These are phyloP conservation scores for Haematococcus lacustris DNA, from an alignment of 139 green algal genomes.

Conservation along the genomic window DNA sequence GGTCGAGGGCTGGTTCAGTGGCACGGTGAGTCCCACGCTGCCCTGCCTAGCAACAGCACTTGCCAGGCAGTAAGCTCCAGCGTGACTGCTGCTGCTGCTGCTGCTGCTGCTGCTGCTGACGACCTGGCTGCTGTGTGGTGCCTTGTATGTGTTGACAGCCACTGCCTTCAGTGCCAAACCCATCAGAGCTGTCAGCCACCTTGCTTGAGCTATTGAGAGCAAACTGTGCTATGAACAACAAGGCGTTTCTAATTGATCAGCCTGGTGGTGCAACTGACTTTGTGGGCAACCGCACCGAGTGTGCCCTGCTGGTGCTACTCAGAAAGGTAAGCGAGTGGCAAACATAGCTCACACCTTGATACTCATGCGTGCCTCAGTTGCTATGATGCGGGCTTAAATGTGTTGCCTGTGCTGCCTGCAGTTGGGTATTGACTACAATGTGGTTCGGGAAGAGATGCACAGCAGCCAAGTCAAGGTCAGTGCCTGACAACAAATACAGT, in stretches of 20 bases:
- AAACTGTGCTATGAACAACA: slow-evolving; percentile 9
- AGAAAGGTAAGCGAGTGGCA: slow-evolving; percentile 61
- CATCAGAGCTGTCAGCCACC: slow-evolving; percentile 1
- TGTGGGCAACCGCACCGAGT: slow-evolving; percentile 92
- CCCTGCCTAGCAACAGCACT: too few species aligned
- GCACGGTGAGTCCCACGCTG: slow-evolving; percentile 27
- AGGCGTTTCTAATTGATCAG: slow-evolving; percentile 71
- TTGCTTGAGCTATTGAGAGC: not conserved
- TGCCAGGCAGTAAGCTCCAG: too few species aligned
- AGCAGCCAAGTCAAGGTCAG: slow-evolving; percentile 25
- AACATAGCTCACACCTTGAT: too few species aligned
- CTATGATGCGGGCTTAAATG: too few species aligned
- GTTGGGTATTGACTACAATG: slow-evolving; percentile 66
- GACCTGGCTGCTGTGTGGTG: too few species aligned
- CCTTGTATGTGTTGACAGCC: too few species aligned
- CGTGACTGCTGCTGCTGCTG: too few species aligned
- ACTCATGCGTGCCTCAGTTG: too few species aligned
- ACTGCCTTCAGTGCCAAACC: slow-evolving; percentile 27
- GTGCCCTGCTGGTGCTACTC: slow-evolving; percentile 81
- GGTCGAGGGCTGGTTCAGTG: slow-evolving; percentile 78
- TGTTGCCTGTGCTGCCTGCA: too few species aligned
- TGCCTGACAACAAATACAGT: too few species aligned
- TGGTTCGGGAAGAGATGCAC: slow-evolving; percentile 24
- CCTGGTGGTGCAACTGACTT: slow-evolving; percentile 48
- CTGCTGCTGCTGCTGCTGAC: too few species aligned